Evolutionary conservation across 768 basidiomycete genomes (phyloP), one percentile per base, ranked within the genome.

Genomic region (Dictyophora rubrovolvata): DNA sequence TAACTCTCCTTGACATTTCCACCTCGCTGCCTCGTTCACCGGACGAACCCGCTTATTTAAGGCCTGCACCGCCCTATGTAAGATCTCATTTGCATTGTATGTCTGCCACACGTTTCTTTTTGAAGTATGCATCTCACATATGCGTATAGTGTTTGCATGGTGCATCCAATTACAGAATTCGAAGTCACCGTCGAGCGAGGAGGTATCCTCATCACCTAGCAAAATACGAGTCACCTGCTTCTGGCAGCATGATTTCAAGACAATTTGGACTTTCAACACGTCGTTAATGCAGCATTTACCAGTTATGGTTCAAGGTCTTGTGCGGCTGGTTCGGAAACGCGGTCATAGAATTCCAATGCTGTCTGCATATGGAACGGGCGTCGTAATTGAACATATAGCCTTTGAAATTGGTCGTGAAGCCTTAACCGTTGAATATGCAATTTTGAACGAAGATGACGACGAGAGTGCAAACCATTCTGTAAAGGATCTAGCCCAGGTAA

Each of bases 231-330:
- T 94, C 62, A 93, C 89, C 1, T 94, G 90, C 67, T 93, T 95
- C 68, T 95, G 91, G 89, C 90, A 94, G 68, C 93, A 95, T 69
- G 90, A 96, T 73, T 80, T 95, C 28, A 87, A 89, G 62, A 81
- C 90, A 0, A 69, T 90, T 42, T 95, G 92, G 91, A 88, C 83
- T 42, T 79, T 93, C 54, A 77, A 81, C 1, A 74, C 81, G 16
- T 77, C 81, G 33, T 65, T 92, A 10, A 78, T 81, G 9, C 89
- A 91, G 63, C 91, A 95, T 64, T 78, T 97, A 1, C 85, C 86
- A n/a, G 83, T 87, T 5, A 90, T 95, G 81, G 77, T 86, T 17
- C 71, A 91, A 7, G 89, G 90, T 22, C 73, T 95, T 48, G 77
- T 88, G 66, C 89, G 92, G 71, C 82, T 83, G n/a, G 87, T 90